Percentiles rank a stretch among this genome's conserved stretches.
Conservation (phyloP, 768 basidiomycete genomes). For the Naganishia randhawae region DNA sequence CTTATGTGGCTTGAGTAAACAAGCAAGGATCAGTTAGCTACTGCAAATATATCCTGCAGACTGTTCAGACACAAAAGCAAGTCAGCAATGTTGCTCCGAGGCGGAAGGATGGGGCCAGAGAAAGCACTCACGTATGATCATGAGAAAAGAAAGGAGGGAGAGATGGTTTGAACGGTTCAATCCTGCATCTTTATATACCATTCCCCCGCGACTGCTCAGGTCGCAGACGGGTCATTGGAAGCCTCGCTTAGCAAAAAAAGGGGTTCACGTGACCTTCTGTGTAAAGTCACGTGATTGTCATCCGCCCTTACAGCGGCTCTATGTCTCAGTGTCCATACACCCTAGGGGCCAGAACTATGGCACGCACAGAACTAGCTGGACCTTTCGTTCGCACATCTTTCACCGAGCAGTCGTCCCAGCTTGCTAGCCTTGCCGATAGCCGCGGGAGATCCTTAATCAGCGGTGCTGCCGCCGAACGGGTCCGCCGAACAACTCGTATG, state of each 20-base stretch:
- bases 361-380: background rate
- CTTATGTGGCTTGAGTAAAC: constrained; percentile 34
- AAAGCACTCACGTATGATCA: constrained; percentile 34
- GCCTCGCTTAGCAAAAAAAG: constrained; percentile 13
- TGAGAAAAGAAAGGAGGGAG: constrained; percentile 25
- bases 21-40: constrained; percentile 36
- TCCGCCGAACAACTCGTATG: too few relatives aligned
- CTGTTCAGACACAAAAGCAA: constrained; percentile 20
- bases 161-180: background rate
- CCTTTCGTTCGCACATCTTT: background rate
- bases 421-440: too few relatives aligned
- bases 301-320: background rate
- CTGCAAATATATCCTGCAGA: constrained; percentile 37
- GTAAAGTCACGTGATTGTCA: background rate
- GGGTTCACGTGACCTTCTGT: background rate
- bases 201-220: too few relatives aligned
- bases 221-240: background rate
- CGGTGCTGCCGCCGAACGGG: background rate
- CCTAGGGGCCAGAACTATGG: background rate
- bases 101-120: background rate
- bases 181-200: background rate
- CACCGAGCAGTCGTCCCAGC: background rate
- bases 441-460: too few relatives aligned
- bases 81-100: background rate
- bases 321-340: background rate